Evolutionary conservation across 768 basidiomycete species (phyloP).

Genomic region (Leccinum rimulosum): DNA sequence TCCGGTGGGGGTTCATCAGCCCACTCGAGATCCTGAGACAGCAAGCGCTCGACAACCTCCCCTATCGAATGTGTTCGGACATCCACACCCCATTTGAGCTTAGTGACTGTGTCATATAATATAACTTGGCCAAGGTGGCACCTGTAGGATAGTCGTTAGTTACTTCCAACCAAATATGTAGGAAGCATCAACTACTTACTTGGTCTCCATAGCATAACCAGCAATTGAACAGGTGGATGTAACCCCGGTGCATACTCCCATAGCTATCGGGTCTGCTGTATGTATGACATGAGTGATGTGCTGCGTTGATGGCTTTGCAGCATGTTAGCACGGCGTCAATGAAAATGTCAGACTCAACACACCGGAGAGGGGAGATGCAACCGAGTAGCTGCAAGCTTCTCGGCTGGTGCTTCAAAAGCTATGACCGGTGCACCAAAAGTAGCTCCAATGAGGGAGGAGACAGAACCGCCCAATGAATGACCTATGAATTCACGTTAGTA

Average conservation of each 20-base stretch:
- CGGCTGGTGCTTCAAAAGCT: conserved; percentile 83
- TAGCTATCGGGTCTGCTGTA: conserved; percentile 91
- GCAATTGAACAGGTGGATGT: conserved; percentile 75
- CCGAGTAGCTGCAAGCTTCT: conserved; percentile 65
- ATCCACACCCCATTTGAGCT: conserved; percentile 77
- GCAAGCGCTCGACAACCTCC: conserved; percentile 65
- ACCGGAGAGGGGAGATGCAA: conserved; percentile 89
- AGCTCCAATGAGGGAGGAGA: conserved; percentile 79
- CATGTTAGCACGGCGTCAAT: not conserved
- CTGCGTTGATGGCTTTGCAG: conserved; percentile 57
- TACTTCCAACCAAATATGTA: not conserved
- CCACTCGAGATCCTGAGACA: conserved; percentile 56
- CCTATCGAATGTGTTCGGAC: conserved; percentile 68
- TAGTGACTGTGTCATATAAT: conserved; percentile 82
- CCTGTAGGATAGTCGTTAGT: conserved; percentile 25
- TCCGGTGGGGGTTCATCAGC: conserved; percentile 25
- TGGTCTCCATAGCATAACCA: conserved; percentile 84
- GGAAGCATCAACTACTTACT: conserved; percentile 29
- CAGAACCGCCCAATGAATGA: conserved; percentile 82
- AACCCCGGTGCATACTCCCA: conserved; percentile 78
- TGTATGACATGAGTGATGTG: conserved; percentile 89
- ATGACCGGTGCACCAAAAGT: conserved; percentile 95
- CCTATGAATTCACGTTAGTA: conserved; percentile 23
- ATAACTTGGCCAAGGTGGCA: conserved; percentile 87
- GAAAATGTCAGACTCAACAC: conserved; percentile 21